phyloP scores from a whole-genome alignment of 108 stramenopile genomes.

The Skeletonema marinoi region DNA sequence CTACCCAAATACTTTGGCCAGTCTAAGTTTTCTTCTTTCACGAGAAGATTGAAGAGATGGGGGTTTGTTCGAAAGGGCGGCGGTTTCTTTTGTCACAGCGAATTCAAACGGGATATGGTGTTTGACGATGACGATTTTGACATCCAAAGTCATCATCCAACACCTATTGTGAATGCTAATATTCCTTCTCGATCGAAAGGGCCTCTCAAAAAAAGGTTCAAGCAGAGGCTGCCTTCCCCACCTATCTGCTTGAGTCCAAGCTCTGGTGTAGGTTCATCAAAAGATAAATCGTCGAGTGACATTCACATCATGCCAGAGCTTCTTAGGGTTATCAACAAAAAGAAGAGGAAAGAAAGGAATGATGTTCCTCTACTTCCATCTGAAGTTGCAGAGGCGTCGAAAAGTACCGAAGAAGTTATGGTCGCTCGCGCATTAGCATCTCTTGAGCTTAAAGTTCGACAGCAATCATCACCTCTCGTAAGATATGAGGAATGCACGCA shows the following conservation, averaged over 20 bases:
- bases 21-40: constrained; percentile 81
- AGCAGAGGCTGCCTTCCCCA: background rate
- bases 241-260: background rate
- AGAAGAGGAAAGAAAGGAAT: constrained; percentile 6
- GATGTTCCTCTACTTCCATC: background rate
- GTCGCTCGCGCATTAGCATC: background rate
- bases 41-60: constrained; percentile 78
- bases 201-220: constrained; percentile 5
- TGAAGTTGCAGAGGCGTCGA: background rate
- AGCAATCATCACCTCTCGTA: background rate
- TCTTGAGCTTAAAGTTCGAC: background rate
- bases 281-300: background rate
- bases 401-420: background rate
- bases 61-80: background rate
- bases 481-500: background rate
- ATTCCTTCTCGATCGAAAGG: background rate
- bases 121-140: background rate
- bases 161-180: background rate
- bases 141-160: background rate
- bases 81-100: background rate
- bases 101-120: background rate
- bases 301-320: constrained; percentile 20
- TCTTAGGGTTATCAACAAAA: constrained; percentile 14
- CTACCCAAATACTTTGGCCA: constrained; percentile 78
- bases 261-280: background rate